Base-by-base conservation (phyloP, 768 basidiomycete species). In the Serendipita indica region DNA sequence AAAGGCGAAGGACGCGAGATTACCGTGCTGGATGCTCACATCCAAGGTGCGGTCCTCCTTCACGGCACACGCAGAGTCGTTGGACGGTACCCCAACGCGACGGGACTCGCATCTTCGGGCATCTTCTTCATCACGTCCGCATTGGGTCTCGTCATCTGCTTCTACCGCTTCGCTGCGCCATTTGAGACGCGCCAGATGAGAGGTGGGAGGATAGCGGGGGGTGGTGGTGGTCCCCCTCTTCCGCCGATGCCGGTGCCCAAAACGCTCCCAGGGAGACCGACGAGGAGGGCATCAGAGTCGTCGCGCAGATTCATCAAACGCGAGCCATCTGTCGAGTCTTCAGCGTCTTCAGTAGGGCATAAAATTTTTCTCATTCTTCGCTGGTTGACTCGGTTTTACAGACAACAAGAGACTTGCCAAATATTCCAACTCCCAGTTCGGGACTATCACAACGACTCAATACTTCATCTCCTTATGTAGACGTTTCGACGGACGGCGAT, bases 11-110 rank as follows among this genome's bases (percentile, higher is more conserved):
- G 80, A 14, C 80, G 83, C 57, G 89, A 91, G 67, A 64, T 91
- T 2, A 83, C 77, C 62, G 79, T 91, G 6, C 65, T 77, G 30
- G 73, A 78, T 20, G 83, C 86, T 20, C 76, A 73, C 34, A 63
- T 91, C 39, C 74, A 71, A 58, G 88, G 88, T 6, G 69, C 72
- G 18, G 77, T 86, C 30, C 75, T 78, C 34, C 83, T 80, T 62
- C 77, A 75, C 61, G 88, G 89, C 33, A 69, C 89, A 61, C 89
- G 86, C 22, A 84, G 86, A 28, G 67, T 88, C 3, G 74, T 84
- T 33, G 78, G 83, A 32, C 80, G 82, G 33, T 85, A 83, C 68
- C 87, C 87, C 1, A 64, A 86, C 13, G 60, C 75, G 12, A 77
- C 77, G 46, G 76, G 81, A 3, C 18, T 82, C 10, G 60, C 74